Evolutionary conservation across 805 yeast species (phyloP).

Genomic region (Hanseniaspora hatyaiensis): DNA sequence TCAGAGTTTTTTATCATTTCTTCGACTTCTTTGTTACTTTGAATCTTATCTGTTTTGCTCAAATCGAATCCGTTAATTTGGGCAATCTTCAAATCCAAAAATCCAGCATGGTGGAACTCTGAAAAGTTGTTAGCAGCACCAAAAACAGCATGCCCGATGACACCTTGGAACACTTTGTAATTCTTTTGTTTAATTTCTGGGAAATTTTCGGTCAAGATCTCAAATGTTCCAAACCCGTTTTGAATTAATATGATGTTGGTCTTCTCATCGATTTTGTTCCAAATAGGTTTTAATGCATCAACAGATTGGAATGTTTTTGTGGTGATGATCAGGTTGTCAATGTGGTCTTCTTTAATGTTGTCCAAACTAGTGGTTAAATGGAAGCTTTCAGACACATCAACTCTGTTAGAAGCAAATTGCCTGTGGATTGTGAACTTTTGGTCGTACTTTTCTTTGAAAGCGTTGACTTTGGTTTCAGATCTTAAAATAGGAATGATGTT

Average conservation of each 20-base stretch:
- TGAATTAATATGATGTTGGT: constrained; percentile 66
- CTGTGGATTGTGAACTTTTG: constrained; percentile 23
- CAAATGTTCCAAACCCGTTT: constrained; percentile 79
- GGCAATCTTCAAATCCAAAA: constrained; percentile 51
- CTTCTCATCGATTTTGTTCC: constrained; percentile 33
- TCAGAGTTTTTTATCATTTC: constrained; percentile 20
- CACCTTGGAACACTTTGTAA: constrained; percentile 43
- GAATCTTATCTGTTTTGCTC: constrained; percentile 19
- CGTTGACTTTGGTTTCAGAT: constrained; percentile 22
- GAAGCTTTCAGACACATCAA: constrained; percentile 15
- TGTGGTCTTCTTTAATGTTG: constrained; percentile 24
- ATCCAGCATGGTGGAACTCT: constrained; percentile 56
- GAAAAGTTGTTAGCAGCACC: constrained; percentile 32
- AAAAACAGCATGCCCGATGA: constrained; percentile 75
- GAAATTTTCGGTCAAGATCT: constrained; percentile 38
- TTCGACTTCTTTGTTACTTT: constrained; percentile 18
- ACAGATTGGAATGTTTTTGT: constrained; percentile 72
- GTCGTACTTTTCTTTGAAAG: constrained; percentile 21
- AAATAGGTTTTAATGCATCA: constrained; percentile 46
- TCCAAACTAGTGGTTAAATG: constrained; percentile 21
- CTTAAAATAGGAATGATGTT: constrained; percentile 27
- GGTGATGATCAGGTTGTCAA: constrained; percentile 54
- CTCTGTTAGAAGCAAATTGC: constrained; percentile 20
- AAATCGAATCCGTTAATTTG: constrained; percentile 37
- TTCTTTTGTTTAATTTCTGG: constrained; percentile 38